Conservation (phyloP, 106 monocot species). For the Phalaenopsis equestris region DNA sequence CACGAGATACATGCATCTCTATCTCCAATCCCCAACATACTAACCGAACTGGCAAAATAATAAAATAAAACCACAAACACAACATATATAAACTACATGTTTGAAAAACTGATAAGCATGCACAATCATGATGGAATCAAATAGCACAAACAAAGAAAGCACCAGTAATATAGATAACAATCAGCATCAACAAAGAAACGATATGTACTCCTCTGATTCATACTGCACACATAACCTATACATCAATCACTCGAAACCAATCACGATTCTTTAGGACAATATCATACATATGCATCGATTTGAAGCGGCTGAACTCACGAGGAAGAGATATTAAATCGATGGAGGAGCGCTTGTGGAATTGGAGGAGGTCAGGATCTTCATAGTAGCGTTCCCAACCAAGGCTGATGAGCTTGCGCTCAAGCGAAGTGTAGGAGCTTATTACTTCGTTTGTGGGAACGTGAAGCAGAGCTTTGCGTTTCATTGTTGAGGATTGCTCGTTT, state of each 20-base stretch:
- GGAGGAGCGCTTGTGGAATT: conserved; percentile 49
- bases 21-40: no score
- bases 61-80: no score
- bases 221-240: background rate
- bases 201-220: no score
- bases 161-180: background rate
- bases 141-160: no score
- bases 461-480: conserved; percentile 32
- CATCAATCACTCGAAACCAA: conserved; percentile 39
- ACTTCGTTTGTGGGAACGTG: conserved; percentile 43
- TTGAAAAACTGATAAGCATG: no score
- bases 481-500: conserved; percentile 26
- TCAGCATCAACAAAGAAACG: background rate
- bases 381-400: conserved; percentile 62
- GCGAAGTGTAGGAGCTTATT: conserved; percentile 32
- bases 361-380: conserved; percentile 39
- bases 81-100: no score
- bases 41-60: no score
- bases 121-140: no score
- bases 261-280: conserved; percentile 72
- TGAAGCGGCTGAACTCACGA: conserved; percentile 42
- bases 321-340: conserved; percentile 66
- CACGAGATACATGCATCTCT: no score
- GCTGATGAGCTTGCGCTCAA: conserved; percentile 32
- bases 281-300: conserved; percentile 62